phyloP scores from a whole-genome alignment of 495 filamentous ascomycete species.

The Astrothelium macrocarpum region DNA sequence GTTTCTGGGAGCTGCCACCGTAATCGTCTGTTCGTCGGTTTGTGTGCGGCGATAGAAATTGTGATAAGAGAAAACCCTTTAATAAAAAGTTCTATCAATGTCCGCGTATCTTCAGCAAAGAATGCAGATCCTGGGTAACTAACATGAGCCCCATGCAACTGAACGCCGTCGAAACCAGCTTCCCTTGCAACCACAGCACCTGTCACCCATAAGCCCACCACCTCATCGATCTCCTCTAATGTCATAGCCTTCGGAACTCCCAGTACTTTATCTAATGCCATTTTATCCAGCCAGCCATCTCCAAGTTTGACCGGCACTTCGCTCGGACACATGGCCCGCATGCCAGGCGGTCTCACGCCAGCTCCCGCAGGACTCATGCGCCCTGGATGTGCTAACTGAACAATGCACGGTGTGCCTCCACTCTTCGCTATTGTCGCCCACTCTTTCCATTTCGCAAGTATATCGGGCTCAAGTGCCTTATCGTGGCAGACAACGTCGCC shows the following conservation, averaged over 20 bases:
- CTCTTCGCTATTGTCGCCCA: constrained; percentile 19
- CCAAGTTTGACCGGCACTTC: constrained; percentile 19
- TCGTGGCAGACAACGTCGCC: constrained; percentile 20
- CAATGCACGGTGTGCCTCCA: constrained; percentile 21
- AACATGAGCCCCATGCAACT: constrained; percentile 17
- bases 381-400: constrained; percentile 22
- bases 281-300: constrained; percentile 25
- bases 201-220: constrained; percentile 8
- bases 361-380: constrained; percentile 20
- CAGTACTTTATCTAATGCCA: constrained; percentile 12
- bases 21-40: constrained; percentile 17
- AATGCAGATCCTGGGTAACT: too few species aligned
- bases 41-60: constrained; percentile 15
- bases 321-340: constrained; percentile 18
- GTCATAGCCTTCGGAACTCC: constrained; percentile 15
- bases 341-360: constrained; percentile 14
- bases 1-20: constrained; percentile 11
- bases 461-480: constrained; percentile 8
- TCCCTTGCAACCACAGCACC: constrained; percentile 12
- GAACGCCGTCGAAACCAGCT: constrained; percentile 12
- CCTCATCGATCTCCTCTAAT: constrained; percentile 14
- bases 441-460: constrained; percentile 18
- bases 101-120: too few species aligned
- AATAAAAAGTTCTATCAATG: too few species aligned
- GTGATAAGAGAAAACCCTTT: constrained; percentile 16